phyloP scores from a whole-genome alignment of 305 asterid species.

The Solanum hybrid region DNA sequence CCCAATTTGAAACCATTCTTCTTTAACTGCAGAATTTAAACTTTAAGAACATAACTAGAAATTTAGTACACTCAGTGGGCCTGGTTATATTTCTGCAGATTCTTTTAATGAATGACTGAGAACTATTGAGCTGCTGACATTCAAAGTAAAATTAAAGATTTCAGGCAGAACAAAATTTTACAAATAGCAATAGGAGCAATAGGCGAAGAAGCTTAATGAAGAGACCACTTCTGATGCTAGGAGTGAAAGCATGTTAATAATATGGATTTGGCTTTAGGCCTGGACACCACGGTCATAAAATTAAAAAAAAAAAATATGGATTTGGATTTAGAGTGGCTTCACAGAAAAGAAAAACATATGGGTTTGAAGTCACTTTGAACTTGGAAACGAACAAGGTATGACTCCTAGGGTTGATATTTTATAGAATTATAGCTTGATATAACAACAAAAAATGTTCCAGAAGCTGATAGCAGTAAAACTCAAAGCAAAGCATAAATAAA shows the following conservation, averaged over 20 bases:
- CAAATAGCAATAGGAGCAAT: neutral
- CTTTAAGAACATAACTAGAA: neutral
- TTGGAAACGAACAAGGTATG: neutral
- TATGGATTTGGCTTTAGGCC: neutral
- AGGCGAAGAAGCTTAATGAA: neutral
- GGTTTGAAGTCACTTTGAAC: neutral
- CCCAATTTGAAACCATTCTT: neutral
- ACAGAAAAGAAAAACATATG: neutral
- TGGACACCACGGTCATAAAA: neutral
- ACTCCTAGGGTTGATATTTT: neutral
- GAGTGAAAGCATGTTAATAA: neutral
- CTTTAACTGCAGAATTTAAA: neutral
- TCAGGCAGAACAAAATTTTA: neutral
- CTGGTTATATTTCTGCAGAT: neutral
- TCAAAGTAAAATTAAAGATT: neutral
- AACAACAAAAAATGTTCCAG: neutral
- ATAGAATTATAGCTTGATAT: neutral
- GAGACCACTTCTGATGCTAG: neutral
- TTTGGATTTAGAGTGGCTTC: neutral
- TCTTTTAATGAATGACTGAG: neutral
- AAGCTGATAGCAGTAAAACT: neutral
- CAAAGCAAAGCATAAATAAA: neutral
- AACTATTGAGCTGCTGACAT: neutral
- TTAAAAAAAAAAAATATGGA: neutral
- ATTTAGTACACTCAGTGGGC: neutral